Conservation (phyloP, 345 rosid species). For the Murraya paniculata region DNA sequence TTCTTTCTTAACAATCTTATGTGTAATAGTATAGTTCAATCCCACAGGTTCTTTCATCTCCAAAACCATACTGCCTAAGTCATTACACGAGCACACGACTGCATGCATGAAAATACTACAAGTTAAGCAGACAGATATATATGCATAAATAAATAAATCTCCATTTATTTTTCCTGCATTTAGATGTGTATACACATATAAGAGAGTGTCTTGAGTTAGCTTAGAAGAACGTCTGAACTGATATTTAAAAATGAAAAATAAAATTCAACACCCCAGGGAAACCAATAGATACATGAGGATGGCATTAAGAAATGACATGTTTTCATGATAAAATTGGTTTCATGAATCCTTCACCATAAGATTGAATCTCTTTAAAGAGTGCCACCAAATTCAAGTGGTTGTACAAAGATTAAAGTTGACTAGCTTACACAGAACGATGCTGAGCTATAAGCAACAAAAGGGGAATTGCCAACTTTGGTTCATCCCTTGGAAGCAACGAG, state of each 20-base stretch:
- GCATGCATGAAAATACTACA: background rate
- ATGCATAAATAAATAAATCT: background rate
- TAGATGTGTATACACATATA: background rate
- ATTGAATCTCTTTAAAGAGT: background rate
- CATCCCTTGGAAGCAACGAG: constrained; percentile 91
- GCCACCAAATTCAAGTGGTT: background rate
- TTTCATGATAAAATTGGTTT: background rate
- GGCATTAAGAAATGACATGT: background rate
- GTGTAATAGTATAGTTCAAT: background rate
- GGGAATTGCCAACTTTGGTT: constrained; percentile 87
- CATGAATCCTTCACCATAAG: background rate
- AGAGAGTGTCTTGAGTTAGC: background rate
- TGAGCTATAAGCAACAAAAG: constrained; percentile 91
- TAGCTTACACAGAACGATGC: constrained; percentile 90
- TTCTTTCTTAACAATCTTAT: background rate
- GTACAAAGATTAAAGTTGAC: background rate
- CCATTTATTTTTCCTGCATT: background rate
- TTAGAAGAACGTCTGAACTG: background rate
- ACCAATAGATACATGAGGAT: background rate
- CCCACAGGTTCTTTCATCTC: background rate
- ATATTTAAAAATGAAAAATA: background rate
- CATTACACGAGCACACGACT: background rate
- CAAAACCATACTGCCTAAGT: background rate
- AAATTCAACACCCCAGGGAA: background rate
- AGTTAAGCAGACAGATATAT: background rate